Conservation (phyloP, 2,329 filamentous ascomycete species). For the Alternaria angustiovoidea region DNA sequence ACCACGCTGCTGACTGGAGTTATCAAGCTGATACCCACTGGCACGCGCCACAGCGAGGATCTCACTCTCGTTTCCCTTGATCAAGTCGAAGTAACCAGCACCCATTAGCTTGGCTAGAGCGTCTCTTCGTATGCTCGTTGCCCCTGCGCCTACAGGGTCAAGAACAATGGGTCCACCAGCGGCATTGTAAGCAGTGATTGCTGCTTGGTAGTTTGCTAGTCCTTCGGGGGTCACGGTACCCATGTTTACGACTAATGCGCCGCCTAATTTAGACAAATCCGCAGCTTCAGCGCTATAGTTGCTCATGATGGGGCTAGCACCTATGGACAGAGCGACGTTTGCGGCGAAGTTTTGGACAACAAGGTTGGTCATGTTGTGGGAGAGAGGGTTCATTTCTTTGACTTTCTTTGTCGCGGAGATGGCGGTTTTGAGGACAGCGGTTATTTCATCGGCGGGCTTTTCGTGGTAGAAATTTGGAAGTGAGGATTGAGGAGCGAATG, state of each 20-base stretch:
- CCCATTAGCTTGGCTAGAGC: slow-evolving; percentile 76
- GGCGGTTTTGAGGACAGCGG: slow-evolving; percentile 29
- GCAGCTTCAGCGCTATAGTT: slow-evolving; percentile 82
- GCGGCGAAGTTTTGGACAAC: slow-evolving; percentile 96
- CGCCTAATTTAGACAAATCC: slow-evolving; percentile 80
- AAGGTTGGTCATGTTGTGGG: slow-evolving; percentile 97
- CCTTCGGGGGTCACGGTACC: slow-evolving; percentile 84
- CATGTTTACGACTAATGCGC: slow-evolving; percentile 91
- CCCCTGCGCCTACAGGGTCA: slow-evolving; percentile 90
- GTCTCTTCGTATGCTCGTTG: slow-evolving; percentile 75
- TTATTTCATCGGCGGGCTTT: slow-evolving; percentile 23
- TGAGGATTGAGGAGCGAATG: slow-evolving; percentile 33
- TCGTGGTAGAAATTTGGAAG: slow-evolving; percentile 30
- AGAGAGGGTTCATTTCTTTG: slow-evolving; percentile 71
- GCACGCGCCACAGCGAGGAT: slow-evolving; percentile 71
- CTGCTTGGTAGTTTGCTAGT: slow-evolving; percentile 74
- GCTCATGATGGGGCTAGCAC: slow-evolving; percentile 93
- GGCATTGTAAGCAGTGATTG: slow-evolving; percentile 81
- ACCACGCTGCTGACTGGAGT: slow-evolving; percentile 71
- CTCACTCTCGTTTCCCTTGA: slow-evolving; percentile 95
- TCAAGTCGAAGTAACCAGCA: slow-evolving; percentile 80
- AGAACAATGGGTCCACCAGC: slow-evolving; percentile 78
- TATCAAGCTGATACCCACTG: slow-evolving; percentile 58
- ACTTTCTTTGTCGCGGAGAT: slow-evolving; percentile 66
- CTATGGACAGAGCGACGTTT: slow-evolving; percentile 84